Evolutionary conservation across 2,329 filamentous ascomycete species (phyloP).

Genomic region (Fusarium sp.): DNA sequence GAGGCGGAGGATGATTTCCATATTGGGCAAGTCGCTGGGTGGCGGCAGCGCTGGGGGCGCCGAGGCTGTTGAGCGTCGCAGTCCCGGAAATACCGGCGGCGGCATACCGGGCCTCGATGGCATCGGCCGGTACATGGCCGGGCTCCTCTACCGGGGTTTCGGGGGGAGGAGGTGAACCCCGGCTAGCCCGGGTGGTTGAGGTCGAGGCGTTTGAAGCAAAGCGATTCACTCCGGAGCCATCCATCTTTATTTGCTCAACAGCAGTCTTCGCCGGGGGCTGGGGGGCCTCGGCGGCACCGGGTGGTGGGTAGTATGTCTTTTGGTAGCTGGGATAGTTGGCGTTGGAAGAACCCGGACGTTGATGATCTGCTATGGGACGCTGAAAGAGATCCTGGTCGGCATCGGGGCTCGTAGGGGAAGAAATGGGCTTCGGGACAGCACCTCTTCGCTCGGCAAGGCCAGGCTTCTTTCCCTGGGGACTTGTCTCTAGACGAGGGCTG

Average conservation of each 20-base stretch:
- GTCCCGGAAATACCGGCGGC: conserved; percentile 91
- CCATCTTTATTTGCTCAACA: conserved; percentile 46
- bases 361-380: conserved; percentile 64
- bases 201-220: conserved; percentile 88
- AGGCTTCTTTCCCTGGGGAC: conserved; percentile 68
- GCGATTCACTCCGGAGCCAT: conserved; percentile 67
- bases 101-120: conserved; percentile 92
- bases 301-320: conserved; percentile 72
- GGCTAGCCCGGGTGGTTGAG: conserved; percentile 90
- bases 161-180: conserved; percentile 93
- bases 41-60: conserved; percentile 79
- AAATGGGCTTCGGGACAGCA: conserved; percentile 83
- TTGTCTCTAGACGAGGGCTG: conserved; percentile 66
- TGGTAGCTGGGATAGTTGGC: conserved; percentile 63
- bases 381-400: conserved; percentile 85
- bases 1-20: conserved; percentile 55
- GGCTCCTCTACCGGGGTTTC: conserved; percentile 88
- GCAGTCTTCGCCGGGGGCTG: conserved; percentile 38
- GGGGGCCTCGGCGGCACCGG: conserved; percentile 54
- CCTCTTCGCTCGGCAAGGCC: conserved; percentile 85
- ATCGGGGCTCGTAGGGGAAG: conserved; percentile 83
- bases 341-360: conserved; percentile 54
- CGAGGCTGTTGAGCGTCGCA: conserved; percentile 81
- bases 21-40: conserved; percentile 86
- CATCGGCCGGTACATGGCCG: conserved; percentile 76